Conservation (phyloP, 805 yeast genomes). For the Metschnikowia picachoensis region DNA sequence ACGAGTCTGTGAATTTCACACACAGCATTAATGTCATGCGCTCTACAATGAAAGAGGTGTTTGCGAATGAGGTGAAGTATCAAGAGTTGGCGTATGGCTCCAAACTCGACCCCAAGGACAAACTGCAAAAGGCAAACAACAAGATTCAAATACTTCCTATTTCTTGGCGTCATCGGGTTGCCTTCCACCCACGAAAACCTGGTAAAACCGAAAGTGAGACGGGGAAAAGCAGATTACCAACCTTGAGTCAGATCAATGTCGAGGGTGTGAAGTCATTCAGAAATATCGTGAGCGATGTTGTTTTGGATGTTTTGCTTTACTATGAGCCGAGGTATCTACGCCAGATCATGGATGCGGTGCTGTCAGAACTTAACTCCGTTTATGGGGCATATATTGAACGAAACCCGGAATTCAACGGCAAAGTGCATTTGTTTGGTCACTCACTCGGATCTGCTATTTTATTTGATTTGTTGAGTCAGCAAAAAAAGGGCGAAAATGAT, state of each 20-base stretch:
- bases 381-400: conserved; percentile 54
- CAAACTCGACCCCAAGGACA: conserved; percentile 15
- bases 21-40: conserved; percentile 74
- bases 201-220: conserved; percentile 32
- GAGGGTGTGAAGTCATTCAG: conserved; percentile 76
- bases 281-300: conserved; percentile 78
- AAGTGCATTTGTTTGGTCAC: conserved; percentile 82
- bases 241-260: conserved; percentile 67
- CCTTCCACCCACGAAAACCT: conserved; percentile 50
- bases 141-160: conserved; percentile 84
- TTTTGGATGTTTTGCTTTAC: conserved; percentile 76
- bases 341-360: conserved; percentile 61
- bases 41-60: conserved; percentile 50
- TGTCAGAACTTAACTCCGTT: conserved; percentile 57
- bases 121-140: conserved; percentile 36
- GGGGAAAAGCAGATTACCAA: conserved; percentile 49
- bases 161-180: conserved; percentile 81
- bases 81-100: conserved; percentile 30
- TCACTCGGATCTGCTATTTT: conserved; percentile 86
- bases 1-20: conserved; percentile 80
- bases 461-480: conserved; percentile 65
- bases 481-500: conserved; percentile 31
- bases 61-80: conserved; percentile 35
- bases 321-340: conserved; percentile 63
- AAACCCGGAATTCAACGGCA: conserved; percentile 75